These are phyloP conservation scores for Zychaea mexicana DNA, from an alignment of 371 early-diverging fungal genomes.

Conservation along the genomic window DNA sequence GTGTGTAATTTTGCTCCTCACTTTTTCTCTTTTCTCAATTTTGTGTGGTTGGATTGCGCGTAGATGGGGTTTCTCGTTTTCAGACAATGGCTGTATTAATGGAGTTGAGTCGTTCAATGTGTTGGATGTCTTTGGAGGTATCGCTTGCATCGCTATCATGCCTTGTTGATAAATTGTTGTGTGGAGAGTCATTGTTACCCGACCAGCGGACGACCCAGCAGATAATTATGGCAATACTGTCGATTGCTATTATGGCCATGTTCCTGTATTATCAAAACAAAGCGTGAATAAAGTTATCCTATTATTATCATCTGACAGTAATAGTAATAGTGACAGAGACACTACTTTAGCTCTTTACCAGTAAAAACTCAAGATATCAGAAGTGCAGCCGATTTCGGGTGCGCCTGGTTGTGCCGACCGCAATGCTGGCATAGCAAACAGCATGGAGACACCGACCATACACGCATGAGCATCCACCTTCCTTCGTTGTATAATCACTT, in stretches of 20 bases:
- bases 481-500: constrained; percentile 28
- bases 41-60: no score
- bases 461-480: constrained; percentile 36
- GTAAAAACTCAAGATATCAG: constrained; percentile 42
- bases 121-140: not conserved
- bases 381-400: constrained; percentile 40
- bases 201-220: constrained; percentile 40
- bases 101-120: not conserved
- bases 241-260: constrained; percentile 39
- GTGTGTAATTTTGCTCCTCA: no score
- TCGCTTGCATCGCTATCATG: no score
- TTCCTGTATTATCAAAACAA: constrained; percentile 21
- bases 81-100: not conserved
- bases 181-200: not conserved
- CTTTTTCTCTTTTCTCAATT: no score
- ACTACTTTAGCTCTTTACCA: constrained; percentile 21
- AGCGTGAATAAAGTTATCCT: not conserved
- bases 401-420: constrained; percentile 44
- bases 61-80: no score
- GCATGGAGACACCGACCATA: constrained; percentile 39
- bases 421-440: constrained; percentile 44
- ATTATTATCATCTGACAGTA: no score
- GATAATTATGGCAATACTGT: constrained; percentile 26
- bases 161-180: not conserved
- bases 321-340: no score